These are phyloP conservation scores for Pilasporangium apinafurcum DNA, from an alignment of 352 stramenopile genomes.

Conservation along the genomic window DNA sequence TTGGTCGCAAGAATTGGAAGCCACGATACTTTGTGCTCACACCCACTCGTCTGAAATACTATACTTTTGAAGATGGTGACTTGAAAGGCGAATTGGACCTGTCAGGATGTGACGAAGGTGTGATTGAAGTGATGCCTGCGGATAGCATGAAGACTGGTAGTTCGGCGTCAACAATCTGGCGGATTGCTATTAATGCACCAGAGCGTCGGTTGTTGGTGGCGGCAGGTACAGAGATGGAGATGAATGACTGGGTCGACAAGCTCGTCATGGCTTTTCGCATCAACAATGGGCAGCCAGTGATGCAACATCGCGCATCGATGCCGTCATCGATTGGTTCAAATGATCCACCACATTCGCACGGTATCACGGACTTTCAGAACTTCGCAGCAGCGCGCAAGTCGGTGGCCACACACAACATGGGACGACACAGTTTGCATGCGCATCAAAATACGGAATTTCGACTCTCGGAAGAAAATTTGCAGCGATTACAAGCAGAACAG, in stretches of 20 bases:
- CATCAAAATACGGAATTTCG: conserved; percentile 20
- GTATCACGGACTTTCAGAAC: conserved; percentile 82
- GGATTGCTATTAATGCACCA: conserved; percentile 60
- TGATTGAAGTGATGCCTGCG: conserved; percentile 75
- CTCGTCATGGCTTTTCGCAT: conserved; percentile 60
- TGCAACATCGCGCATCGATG: conserved; percentile 10
- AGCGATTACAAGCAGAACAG: conserved; percentile 15
- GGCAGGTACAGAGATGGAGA: conserved; percentile 71
- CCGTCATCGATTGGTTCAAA: conserved; percentile 3
- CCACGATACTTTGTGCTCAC: conserved; percentile 76
- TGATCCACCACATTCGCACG: background rate
- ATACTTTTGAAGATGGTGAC: conserved; percentile 75
- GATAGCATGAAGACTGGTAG: conserved; percentile 71
- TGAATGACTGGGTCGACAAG: conserved; percentile 83
- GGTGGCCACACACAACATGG: conserved; percentile 15
- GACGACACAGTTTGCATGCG: conserved; percentile 30
- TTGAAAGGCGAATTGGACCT: conserved; percentile 70
- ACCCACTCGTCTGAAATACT: conserved; percentile 52
- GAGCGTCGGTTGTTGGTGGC: conserved; percentile 57
- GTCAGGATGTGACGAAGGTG: conserved; percentile 41
- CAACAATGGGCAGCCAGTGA: conserved; percentile 28
- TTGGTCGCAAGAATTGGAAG: conserved; percentile 76
- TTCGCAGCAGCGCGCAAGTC: conserved; percentile 53
- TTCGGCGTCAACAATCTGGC: conserved; percentile 72
- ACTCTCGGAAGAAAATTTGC: conserved; percentile 23